phyloP scores from a whole-genome alignment of 2,329 filamentous ascomycete genomes.

The Penicillium capsulatum region DNA sequence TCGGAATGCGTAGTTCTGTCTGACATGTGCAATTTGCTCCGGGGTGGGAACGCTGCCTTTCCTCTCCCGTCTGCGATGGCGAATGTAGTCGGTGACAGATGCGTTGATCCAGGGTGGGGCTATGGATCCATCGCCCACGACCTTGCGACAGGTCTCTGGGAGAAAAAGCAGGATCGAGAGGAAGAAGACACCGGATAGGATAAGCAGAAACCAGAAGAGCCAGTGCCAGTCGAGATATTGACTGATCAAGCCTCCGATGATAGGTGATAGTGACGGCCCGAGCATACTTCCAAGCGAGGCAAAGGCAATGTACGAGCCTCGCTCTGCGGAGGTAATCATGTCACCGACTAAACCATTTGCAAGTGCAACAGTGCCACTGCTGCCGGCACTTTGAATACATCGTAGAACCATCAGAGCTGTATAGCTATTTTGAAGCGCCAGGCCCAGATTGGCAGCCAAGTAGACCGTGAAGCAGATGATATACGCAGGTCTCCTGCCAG shows the following conservation, averaged over 20 bases:
- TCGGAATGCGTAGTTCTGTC: slow-evolving; percentile 19
- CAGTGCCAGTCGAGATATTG: slow-evolving; percentile 60
- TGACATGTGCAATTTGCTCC: slow-evolving; percentile 7
- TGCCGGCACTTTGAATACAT: slow-evolving; percentile 20
- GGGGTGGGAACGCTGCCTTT: slow-evolving; percentile 5
- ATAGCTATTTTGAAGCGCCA: slow-evolving; percentile 57
- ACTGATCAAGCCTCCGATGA: slow-evolving; percentile 62
- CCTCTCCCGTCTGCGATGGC: slow-evolving; percentile 19
- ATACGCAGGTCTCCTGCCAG: slow-evolving; percentile 57
- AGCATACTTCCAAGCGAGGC: slow-evolving; percentile 48
- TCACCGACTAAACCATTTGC: slow-evolving; percentile 60
- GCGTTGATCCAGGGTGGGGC: slow-evolving; percentile 24
- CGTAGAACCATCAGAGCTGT: slow-evolving; percentile 26
- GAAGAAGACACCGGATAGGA: slow-evolving; percentile 49
- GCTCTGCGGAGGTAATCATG: slow-evolving; percentile 54
- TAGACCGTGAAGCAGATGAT: slow-evolving; percentile 50
- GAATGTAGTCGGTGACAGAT: slow-evolving; percentile 20
- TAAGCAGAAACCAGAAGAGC: slow-evolving; percentile 66
- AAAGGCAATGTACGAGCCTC: slow-evolving; percentile 49
- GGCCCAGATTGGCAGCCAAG: slow-evolving; percentile 55
- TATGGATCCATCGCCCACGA: slow-evolving; percentile 38
- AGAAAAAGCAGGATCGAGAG: slow-evolving; percentile 54
- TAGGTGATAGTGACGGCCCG: slow-evolving; percentile 51
- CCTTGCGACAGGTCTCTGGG: slow-evolving; percentile 48
- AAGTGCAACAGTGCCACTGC: slow-evolving; percentile 56